Evolutionary conservation across 768 basidiomycete genomes (phyloP), one percentile per base, ranked within the genome.

Genomic region (Lactarius deliciosus): DNA sequence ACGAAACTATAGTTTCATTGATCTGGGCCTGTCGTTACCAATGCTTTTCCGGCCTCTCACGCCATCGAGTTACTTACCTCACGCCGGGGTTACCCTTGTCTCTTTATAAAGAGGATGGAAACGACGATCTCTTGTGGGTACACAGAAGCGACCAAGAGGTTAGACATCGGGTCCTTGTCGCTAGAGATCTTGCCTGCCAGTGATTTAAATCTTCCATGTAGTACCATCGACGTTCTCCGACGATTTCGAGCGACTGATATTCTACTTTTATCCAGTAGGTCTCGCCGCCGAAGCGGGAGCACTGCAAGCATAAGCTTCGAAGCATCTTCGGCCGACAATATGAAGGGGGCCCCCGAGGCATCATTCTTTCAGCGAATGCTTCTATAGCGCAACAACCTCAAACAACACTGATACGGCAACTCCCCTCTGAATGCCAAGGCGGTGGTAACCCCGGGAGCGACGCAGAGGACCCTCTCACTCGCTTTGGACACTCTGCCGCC

Each of bases 371-470:
- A 36, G 36, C 45, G 65, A 58, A 63, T 61, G 13, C 61, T 66
- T 66, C 57, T 58, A 66, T 63, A 43, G 65, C 65, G 61, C 61
- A 62, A 66, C 62, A 57, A 57, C 30, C 47, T 32, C 47, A 57
- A 58, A 57, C 34, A 58, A 34, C 25, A n/a, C 65, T 59, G 32
- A 50, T 56, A 66, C 65, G 65, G 65, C 40, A 66, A 63, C 61
- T 63, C 56, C 50, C 45, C 57, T 63, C 45, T n/a, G 22, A 25
- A 56, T 32, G 63, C 66, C 66, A 68, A 64, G 62, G 41, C 10
- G 62, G 53, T 60, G 66, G 66, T 68, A 68, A 63, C 66, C 64
- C 66, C 66, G 66, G 54, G 64, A 47, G 28, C n/a, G n/a, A 63
- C 57, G 38, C 57, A 57, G 57, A 63, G 30, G n/a, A 41, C 61